These are phyloP conservation scores for Boechera stricta DNA, from an alignment of 345 rosid species.

Conservation along the genomic window DNA sequence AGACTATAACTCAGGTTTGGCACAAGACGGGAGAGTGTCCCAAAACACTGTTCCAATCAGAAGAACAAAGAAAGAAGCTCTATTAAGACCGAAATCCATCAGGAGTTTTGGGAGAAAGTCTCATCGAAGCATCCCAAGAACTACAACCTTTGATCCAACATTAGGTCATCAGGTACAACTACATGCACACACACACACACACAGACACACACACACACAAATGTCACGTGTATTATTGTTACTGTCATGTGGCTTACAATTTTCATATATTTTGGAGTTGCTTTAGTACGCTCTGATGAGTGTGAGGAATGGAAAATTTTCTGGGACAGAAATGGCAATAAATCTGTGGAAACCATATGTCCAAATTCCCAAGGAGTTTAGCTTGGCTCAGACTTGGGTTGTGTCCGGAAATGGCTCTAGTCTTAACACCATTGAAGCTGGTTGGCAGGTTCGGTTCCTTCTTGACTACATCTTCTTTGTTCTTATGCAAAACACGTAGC, in stretches of 20 bases:
- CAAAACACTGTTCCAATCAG: conserved; percentile 60
- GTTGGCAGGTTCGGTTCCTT: conserved; percentile 63
- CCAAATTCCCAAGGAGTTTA: conserved; percentile 64
- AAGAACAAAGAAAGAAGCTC: conserved; percentile 60
- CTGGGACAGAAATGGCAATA: conserved; percentile 60
- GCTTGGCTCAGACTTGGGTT: conserved; percentile 71
- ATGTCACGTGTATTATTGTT: background rate
- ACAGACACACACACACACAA: background rate
- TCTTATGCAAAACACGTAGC: background rate
- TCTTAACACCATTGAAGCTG: conserved; percentile 74
- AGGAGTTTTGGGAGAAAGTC: conserved; percentile 61
- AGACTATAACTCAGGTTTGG: conserved; percentile 55
- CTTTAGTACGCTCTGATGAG: conserved; percentile 59
- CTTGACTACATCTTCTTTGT: conserved; percentile 3
- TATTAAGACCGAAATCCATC: conserved; percentile 56
- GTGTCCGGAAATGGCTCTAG: conserved; percentile 56
- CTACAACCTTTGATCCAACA: conserved; percentile 48
- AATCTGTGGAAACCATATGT: conserved; percentile 72
- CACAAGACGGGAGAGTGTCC: conserved; percentile 59
- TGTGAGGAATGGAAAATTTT: conserved; percentile 56
- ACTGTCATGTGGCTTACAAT: conserved; percentile 1
- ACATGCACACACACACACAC: conserved; percentile 9
- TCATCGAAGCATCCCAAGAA: conserved; percentile 50
- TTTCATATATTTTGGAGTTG: conserved; percentile 24
- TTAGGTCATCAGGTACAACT: conserved; percentile 48